Evolutionary conservation across 352 stramenopile genomes (phyloP), one percentile per base, ranked within the genome.

Genomic region (Pelagophyceae sp.): DNA sequence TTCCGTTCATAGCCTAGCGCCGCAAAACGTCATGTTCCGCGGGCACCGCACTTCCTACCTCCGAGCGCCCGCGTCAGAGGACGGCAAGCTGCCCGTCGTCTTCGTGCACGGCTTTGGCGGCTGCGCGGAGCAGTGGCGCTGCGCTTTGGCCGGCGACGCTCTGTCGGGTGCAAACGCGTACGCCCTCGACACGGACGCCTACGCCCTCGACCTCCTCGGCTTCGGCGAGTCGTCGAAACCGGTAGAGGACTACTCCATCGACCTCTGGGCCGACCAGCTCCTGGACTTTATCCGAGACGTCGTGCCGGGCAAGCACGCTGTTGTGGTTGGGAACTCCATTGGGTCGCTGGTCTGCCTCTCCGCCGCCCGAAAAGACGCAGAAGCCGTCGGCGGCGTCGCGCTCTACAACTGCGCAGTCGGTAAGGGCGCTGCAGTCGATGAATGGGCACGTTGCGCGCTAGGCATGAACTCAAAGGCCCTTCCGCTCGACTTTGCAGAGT

Each of bases 11-110:
- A n/a, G n/a, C n/a, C n/a, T n/a, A n/a, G n/a, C n/a, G n/a, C n/a
- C n/a, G n/a, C n/a, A n/a, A n/a, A n/a, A n/a, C n/a, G n/a, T n/a
- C n/a, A n/a, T n/a, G n/a, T n/a, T n/a, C n/a, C n/a, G n/a, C n/a
- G n/a, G n/a, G n/a, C n/a, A n/a, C n/a, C n/a, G n/a, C n/a, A n/a
- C n/a, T n/a, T n/a, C n/a, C n/a, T n/a, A n/a, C n/a, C n/a, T n/a
- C n/a, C n/a, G n/a, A n/a, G n/a, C n/a, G n/a, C n/a, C n/a, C n/a
- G n/a, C n/a, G n/a, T n/a, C n/a, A n/a, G n/a, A n/a, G n/a, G n/a
- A n/a, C n/a, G n/a, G n/a, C n/a, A 50, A 54, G 38, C 64, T 33
- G 67, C 38, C 71, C 72, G 71, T 38, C 78, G 76, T 70, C 77
- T 37, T 40, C 71, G 75, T 78, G 72, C n/a, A 51, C 50, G 37